Percentiles rank a stretch among this genome's conserved stretches.
Conservation (phyloP, 257 asterid species). For the Solanum gandarillasii region DNA sequence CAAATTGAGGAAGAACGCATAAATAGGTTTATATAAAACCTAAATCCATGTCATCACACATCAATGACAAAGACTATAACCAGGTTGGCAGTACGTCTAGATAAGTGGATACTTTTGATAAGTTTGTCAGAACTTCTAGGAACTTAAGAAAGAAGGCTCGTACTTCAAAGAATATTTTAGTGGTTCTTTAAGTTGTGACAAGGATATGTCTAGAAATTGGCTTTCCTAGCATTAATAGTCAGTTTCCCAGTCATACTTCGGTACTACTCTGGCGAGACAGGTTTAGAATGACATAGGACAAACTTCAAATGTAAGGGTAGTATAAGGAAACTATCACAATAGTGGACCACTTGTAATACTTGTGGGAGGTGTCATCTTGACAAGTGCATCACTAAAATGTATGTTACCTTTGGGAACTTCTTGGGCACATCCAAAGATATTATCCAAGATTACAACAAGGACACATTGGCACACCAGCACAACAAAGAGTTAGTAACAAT, state of each 20-base stretch:
- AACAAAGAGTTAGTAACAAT: too few relatives aligned
- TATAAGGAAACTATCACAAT: neutral
- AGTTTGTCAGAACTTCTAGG: neutral
- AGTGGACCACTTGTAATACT: neutral
- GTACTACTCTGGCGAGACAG: too few relatives aligned
- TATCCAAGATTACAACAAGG: too few relatives aligned
- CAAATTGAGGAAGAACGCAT: neutral
- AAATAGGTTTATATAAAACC: too few relatives aligned
- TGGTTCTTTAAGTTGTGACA: neutral
- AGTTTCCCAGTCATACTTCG: neutral
- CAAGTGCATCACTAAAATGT: neutral
- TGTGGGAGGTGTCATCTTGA: neutral
- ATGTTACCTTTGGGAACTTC: too few relatives aligned
- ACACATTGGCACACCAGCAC: too few relatives aligned
- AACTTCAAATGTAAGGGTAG: too few relatives aligned
- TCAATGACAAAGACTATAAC: neutral
- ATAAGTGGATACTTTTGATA: neutral
- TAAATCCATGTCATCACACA: neutral
- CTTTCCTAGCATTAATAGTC: neutral
- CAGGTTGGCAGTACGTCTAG: neutral
- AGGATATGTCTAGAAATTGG: neutral
- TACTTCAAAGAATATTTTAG: too few relatives aligned
- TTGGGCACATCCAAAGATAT: too few relatives aligned
- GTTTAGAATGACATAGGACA: too few relatives aligned
- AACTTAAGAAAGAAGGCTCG: neutral